Evolutionary conservation across 2,329 filamentous ascomycete species (phyloP).

Genomic region (Neoarthrinium moseri): DNA sequence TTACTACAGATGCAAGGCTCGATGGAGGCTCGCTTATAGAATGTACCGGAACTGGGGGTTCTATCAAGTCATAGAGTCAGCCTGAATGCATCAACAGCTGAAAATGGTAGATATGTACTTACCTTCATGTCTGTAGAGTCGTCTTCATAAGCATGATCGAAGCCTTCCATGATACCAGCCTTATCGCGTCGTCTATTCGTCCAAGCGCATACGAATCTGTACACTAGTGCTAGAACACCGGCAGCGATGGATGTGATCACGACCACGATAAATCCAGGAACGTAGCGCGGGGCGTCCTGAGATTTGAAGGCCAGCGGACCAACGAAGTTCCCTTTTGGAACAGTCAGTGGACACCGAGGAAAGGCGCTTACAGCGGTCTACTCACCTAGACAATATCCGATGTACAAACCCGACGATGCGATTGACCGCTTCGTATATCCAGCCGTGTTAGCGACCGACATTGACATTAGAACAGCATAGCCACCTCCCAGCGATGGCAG

Average conservation of each 20-base stretch:
- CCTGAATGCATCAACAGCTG: background rate
- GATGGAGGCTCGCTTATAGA: no score
- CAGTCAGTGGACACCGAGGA: background rate
- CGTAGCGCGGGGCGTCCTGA: background rate
- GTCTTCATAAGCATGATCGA: conserved; percentile 3
- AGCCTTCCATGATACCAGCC: conserved; percentile 1
- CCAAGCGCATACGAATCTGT: background rate
- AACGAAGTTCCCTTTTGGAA: background rate
- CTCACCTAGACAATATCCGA: conserved; percentile 4
- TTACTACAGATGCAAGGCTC: no score
- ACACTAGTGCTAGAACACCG: background rate
- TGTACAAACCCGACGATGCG: background rate
- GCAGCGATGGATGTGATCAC: conserved; percentile 1
- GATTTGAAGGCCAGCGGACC: background rate
- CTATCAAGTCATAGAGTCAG: background rate
- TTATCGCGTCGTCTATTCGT: background rate
- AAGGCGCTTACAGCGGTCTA: background rate
- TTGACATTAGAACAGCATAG: conserved; percentile 49
- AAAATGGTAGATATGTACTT: background rate
- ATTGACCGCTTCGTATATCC: conserved; percentile 2
- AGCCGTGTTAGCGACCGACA: conserved; percentile 41
- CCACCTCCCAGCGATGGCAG: conserved; percentile 41
- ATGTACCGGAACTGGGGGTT: conserved; percentile 2
- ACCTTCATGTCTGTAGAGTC: conserved; percentile 2
- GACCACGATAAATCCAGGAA: background rate